Conservation (phyloP, 2,329 filamentous ascomycete species). For the Paraconiothyrium sp. region DNA sequence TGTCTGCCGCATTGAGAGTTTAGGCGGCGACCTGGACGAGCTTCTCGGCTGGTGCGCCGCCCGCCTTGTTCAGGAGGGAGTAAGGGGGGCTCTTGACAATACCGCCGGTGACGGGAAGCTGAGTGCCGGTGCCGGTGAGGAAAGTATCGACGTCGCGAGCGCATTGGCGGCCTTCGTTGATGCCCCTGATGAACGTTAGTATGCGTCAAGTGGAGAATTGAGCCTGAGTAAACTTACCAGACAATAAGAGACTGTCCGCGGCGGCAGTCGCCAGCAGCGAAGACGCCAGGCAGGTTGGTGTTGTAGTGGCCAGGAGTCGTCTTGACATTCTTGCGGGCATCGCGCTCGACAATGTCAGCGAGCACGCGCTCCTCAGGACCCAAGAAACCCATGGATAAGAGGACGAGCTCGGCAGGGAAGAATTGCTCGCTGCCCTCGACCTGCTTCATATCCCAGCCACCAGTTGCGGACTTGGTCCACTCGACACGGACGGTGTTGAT, state of each 20-base stretch:
- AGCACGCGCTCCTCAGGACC: conserved; percentile 90
- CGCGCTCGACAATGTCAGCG: conserved; percentile 88
- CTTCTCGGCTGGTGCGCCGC: conserved; percentile 46
- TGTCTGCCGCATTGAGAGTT: conserved; percentile 18
- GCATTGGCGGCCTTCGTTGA: conserved; percentile 94
- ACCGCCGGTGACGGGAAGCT: conserved; percentile 88
- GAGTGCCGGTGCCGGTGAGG: conserved; percentile 78
- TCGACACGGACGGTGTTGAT: conserved; percentile 96
- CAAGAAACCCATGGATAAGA: conserved; percentile 97
- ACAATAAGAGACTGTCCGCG: conserved; percentile 96
- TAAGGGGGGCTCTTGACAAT: conserved; percentile 86
- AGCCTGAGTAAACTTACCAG: conserved; percentile 69
- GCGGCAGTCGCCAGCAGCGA: conserved; percentile 93
- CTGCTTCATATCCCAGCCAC: conserved; percentile 99
- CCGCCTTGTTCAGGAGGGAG: conserved; percentile 66
- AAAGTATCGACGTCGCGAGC: conserved; percentile 91
- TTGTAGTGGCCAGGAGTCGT: conserved; percentile 86
- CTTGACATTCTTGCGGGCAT: conserved; percentile 95
- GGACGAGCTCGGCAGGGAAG: conserved; percentile 94
- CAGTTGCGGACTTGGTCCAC: conserved; percentile 89
- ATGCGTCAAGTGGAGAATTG: conserved; percentile 47
- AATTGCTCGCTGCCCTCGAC: conserved; percentile 92
- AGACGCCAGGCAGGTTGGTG: conserved; percentile 88
- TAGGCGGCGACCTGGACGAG: conserved; percentile 51
- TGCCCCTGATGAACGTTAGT: conserved; percentile 69